Percentiles rank a stretch among this genome's conserved stretches.
phyloP scores from a whole-genome alignment of 2,329 filamentous ascomycete genomes.

The Aspergillus sp. region DNA sequence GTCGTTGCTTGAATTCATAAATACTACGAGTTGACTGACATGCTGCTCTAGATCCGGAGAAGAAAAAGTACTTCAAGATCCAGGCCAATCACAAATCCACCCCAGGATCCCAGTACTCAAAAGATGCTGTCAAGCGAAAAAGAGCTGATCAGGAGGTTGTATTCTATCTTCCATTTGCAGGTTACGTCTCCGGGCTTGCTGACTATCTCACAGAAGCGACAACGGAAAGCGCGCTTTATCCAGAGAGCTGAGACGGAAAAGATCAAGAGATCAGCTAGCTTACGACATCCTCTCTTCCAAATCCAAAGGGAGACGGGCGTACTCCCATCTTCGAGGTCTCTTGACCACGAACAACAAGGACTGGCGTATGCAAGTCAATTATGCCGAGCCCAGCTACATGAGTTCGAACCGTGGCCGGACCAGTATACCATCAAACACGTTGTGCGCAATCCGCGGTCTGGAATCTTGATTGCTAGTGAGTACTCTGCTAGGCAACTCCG shows the following conservation, averaged over 20 bases:
- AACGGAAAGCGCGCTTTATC: constrained; percentile 30
- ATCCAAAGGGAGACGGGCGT: constrained; percentile 37
- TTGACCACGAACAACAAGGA: constrained; percentile 34
- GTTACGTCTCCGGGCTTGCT: neutral
- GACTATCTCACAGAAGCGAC: constrained; percentile 32
- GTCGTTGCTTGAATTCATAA: neutral
- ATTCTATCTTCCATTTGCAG: neutral
- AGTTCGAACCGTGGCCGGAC: constrained; percentile 34
- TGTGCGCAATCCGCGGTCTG: constrained; percentile 39
- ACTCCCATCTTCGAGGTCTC: constrained; percentile 20
- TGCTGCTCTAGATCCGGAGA: constrained; percentile 48
- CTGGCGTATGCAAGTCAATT: constrained; percentile 40
- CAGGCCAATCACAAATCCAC: constrained; percentile 59
- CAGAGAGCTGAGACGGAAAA: constrained; percentile 38
- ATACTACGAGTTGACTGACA: constrained; percentile 14
- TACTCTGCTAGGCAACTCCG: constrained; percentile 2
- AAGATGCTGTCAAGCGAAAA: constrained; percentile 63
- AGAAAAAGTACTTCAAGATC: constrained; percentile 71
- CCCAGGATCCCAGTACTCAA: constrained; percentile 57
- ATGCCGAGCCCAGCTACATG: constrained; percentile 34
- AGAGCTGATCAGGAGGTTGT: constrained; percentile 50
- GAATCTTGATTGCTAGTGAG: constrained; percentile 43
- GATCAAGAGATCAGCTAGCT: constrained; percentile 35
- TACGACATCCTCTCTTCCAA: constrained; percentile 36
- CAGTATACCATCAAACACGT: constrained; percentile 38